phyloP scores from a whole-genome alignment of 2,329 filamentous ascomycete species.

The Nigrospora oryzae region DNA sequence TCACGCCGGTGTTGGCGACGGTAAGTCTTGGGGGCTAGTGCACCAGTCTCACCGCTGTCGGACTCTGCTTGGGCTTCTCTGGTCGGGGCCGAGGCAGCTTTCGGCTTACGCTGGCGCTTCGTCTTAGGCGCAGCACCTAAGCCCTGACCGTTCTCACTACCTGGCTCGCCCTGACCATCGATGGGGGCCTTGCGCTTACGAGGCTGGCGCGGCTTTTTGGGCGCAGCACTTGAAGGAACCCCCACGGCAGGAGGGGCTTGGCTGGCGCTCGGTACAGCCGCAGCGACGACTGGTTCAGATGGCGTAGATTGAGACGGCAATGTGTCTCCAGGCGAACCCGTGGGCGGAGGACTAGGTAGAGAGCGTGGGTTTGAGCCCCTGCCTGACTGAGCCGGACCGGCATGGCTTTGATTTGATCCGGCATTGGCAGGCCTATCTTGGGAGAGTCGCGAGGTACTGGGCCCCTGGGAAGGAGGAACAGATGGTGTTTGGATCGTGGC shows the following conservation, averaged over 20 bases:
- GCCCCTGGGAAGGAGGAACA: too few species aligned
- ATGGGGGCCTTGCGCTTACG: slow-evolving; percentile 16
- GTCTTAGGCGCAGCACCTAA: slow-evolving; percentile 18
- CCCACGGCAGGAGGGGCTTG: background rate
- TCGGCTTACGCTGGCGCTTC: slow-evolving; percentile 17
- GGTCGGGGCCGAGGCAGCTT: slow-evolving; percentile 3
- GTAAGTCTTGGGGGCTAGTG: slow-evolving; percentile 11
- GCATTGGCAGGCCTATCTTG: too few species aligned
- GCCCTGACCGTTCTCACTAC: slow-evolving; percentile 3
- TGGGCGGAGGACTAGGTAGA: too few species aligned
- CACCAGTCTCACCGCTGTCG: slow-evolving; percentile 10
- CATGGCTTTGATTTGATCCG: too few species aligned
- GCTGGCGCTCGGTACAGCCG: background rate
- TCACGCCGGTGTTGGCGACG: slow-evolving; percentile 26
- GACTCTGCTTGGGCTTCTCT: slow-evolving; percentile 11
- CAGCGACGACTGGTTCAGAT: too few species aligned
- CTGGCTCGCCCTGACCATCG: slow-evolving; percentile 4
- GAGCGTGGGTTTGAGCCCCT: too few species aligned
- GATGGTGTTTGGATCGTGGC: too few species aligned
- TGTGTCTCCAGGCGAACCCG: too few species aligned
- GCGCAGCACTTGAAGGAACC: background rate
- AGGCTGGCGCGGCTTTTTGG: slow-evolving; percentile 12
- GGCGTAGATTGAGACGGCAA: too few species aligned
- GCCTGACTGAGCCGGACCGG: too few species aligned
- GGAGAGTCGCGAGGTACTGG: too few species aligned